Base-by-base conservation (phyloP, 352 stramenopile species). In the Globisporangium megalacanthum region DNA sequence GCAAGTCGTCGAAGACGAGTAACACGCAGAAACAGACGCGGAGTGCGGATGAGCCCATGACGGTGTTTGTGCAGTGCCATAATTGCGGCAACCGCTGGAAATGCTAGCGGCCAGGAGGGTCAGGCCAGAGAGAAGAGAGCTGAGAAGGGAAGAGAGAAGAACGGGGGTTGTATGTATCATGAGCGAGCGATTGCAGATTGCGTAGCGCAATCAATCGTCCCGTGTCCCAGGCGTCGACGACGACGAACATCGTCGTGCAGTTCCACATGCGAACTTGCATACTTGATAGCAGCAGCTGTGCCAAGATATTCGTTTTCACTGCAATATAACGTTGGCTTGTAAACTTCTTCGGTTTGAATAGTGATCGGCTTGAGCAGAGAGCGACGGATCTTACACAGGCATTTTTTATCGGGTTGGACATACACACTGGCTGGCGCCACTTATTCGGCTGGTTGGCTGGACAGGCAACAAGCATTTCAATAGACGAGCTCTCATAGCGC, bases 31-130 rank as follows among this genome's bases (percentile, higher is more conserved):
- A 98, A 68, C 96, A 99, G 77, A 99, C 96, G 35, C 89, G 95
- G 63, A 98, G 89, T 81, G 96, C 96, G 22, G 95, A 99, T 94
- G 96, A 99, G 68, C 96, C 96, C 8, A 99, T 99, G 96, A 99
- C 95, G 19, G 93, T 98, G 13, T 98, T 98, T 75, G 90, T 98
- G 44, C 79, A 97, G 58, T 99, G 95, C 75, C 77, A 97, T 81
- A 97, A 98, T 70, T 98, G 95, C 70, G 94, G 92, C 59, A 98
- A 98, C 59, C 81, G 94, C 75, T 98, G 93, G 93, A 96, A 94
- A 76, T 94, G 83, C 77, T 94, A 89, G 72, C 35, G 19, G 14
- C 8, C 20, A 8, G 19, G 6, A n/a, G 19, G 4, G 13, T 7
- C 11, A 49, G 13, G 22, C 11, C 13, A 52, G 37, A 42, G 22